phyloP scores from a whole-genome alignment of 768 basidiomycete species.

The Clitopilus passeckerianus region DNA sequence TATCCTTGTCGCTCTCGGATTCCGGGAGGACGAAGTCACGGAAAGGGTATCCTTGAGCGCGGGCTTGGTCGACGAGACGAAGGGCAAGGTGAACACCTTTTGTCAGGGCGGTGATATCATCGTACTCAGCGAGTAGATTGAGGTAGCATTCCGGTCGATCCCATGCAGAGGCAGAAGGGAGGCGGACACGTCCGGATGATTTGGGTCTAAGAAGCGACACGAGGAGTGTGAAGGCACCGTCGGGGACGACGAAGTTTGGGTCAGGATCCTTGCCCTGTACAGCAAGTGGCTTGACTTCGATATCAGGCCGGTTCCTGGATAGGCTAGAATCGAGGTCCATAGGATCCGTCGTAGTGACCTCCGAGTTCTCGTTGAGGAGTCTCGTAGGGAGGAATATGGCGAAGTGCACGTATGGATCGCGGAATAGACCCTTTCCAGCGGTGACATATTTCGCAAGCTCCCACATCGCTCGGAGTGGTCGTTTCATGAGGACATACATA shows the following conservation, averaged over 20 bases:
- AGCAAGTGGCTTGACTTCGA: conserved; percentile 29
- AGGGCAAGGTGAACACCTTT: conserved; percentile 17
- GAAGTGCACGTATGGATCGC: conserved; percentile 22
- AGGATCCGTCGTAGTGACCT: conserved; percentile 3
- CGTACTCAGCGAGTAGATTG: conserved; percentile 17
- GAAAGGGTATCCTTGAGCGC: conserved; percentile 18
- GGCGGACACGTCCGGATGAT: conserved; percentile 13
- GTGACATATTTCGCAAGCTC: conserved; percentile 27
- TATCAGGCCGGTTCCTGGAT: conserved; percentile 27
- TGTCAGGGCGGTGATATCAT: conserved; percentile 19
- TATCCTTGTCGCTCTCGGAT: conserved; percentile 19
- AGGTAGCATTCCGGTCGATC: conserved; percentile 24
- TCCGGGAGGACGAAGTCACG: conserved; percentile 18
- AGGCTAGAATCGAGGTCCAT: conserved; percentile 11
- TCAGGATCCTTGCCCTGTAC: conserved; percentile 7
- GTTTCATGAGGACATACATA: conserved; percentile 17
- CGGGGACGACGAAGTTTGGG: conserved; percentile 9
- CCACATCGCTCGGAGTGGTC: conserved; percentile 19
- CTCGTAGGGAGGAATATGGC: conserved; percentile 23
- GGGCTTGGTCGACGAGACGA: conserved; percentile 15
- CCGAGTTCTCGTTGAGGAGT: conserved; percentile 15
- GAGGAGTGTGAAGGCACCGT: conserved; percentile 19
- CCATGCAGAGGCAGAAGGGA: conserved; percentile 22
- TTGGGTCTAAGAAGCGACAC: conserved; percentile 15
- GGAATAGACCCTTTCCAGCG: conserved; percentile 26